Percentiles rank a stretch among this genome's conserved stretches.
phyloP scores from a whole-genome alignment of 371 early-diverging fungal genomes.

The Circinella umbellata region DNA sequence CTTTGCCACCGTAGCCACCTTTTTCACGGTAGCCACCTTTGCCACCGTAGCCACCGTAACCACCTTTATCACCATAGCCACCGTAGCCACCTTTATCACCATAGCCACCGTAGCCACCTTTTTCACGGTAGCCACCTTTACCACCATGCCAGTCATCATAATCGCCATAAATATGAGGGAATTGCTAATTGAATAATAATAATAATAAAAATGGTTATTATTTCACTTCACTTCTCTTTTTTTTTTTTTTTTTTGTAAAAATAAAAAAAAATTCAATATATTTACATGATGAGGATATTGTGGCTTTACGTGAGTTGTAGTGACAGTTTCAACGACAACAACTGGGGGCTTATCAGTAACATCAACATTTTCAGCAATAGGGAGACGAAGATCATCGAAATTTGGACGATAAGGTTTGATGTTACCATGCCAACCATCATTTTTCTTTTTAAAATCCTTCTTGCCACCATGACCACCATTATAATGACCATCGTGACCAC shows the following conservation, averaged over 20 bases:
- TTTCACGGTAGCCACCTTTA: background rate
- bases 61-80: background rate
- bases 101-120: background rate
- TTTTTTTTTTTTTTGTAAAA: too few species aligned
- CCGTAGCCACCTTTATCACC: background rate
- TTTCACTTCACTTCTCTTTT: too few species aligned
- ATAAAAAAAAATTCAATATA: background rate
- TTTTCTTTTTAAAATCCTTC: background rate
- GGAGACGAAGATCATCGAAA: background rate
- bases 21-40: background rate
- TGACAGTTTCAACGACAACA: constrained; percentile 16
- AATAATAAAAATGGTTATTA: too few species aligned
- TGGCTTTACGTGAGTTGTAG: constrained; percentile 11
- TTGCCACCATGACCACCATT: background rate
- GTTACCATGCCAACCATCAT: constrained; percentile 5
- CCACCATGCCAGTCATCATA: background rate
- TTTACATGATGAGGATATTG: constrained; percentile 15
- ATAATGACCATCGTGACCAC: background rate
- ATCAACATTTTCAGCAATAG: constrained; percentile 6
- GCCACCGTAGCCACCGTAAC: background rate
- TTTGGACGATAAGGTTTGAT: background rate
- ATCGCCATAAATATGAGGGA: background rate
- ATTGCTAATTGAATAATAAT: too few species aligned
- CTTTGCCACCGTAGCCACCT: background rate
- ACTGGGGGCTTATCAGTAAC: constrained; percentile 21